Evolutionary conservation across 306 rosid genomes (phyloP), one percentile per base, ranked within the genome.

Genomic region (Phaseolus lunatus): DNA sequence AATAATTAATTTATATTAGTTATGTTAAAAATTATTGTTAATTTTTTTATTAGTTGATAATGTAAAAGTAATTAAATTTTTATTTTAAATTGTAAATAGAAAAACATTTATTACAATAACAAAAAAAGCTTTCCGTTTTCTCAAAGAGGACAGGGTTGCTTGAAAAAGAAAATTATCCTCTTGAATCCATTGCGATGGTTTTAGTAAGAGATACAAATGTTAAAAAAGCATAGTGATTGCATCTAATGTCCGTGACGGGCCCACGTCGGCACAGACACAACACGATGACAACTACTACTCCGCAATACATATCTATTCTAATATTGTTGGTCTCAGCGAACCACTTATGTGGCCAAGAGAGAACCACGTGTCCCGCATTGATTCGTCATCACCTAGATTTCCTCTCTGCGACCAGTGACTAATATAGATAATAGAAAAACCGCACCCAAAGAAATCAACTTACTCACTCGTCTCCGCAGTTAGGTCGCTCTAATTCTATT

Each of bases 181-280:
- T 19, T 19, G 3, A 33, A 37, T 64, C 2, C 2, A 1, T 4
- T 10, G 11, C 3, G 11, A 10, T 16, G 15, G 15, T 61, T 31
- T 61, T 1, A 61, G 12, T 29, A 61, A 3, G 18, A 35, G 37
- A 56, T 78, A 13, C 9, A 9, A 39, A 65, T 44, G 52, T 52
- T 43, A 77, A n/a, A 66, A 77, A 67, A 53, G 24, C 4, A 53
- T 7, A n/a, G 2, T 67, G 81, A 75, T 81, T 81, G 81, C 73
- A 72, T 80, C 75, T 19, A 26, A 41, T 73, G 79, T 77, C 76
- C 35, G 74, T 39, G 41, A 73, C 79, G 93, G 89, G 11, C 91
- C 93, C 87, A 78, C 88, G 88, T 84, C 84, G 90, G 92, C 89
- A 86, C 87, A 89, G 87, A 86, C 87, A 73, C 45, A 20, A 67